Evolutionary conservation across 139 green algal genomes (phyloP).

Genomic region (Chlorella sorokiniana): DNA sequence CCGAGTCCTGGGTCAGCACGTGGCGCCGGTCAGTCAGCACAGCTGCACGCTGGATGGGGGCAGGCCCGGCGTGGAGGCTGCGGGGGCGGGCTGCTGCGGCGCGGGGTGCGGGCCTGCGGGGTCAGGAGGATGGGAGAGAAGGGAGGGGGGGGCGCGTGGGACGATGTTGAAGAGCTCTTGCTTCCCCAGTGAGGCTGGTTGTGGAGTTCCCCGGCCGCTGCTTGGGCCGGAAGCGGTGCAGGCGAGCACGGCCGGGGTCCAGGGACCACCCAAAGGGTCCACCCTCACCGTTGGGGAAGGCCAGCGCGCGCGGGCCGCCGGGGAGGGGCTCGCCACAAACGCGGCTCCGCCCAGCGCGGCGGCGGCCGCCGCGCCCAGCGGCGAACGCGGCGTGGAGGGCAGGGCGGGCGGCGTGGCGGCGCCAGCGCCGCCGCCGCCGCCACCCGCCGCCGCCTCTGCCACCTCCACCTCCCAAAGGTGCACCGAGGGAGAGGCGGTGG

Average conservation of each 20-base stretch:
- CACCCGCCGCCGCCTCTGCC: not conserved
- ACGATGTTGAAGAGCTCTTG: too few species aligned
- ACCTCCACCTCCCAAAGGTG: slow-evolving; percentile 18
- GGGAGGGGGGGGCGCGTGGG: not conserved
- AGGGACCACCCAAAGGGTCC: not conserved
- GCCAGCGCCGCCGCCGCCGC: not conserved
- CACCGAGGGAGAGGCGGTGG: slow-evolving; percentile 59
- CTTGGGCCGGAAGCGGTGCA: too few species aligned
- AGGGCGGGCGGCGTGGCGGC: not conserved
- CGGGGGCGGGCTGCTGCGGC: slow-evolving; percentile 23
- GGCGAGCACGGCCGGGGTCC: too few species aligned
- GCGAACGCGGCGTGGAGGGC: slow-evolving; percentile 2
- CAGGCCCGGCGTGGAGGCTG: slow-evolving; percentile 7
- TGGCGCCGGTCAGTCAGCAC: slow-evolving; percentile 70
- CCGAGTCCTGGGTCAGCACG: slow-evolving; percentile 71
- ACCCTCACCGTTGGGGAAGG: slow-evolving; percentile 9
- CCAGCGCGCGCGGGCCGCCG: slow-evolving; percentile 16
- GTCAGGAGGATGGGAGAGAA: not conserved
- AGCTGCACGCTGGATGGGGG: slow-evolving; percentile 34
- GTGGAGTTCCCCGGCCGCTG: too few species aligned
- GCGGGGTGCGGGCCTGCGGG: slow-evolving; percentile 1
- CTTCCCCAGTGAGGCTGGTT: too few species aligned
- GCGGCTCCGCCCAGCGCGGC: not conserved
- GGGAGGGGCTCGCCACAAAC: slow-evolving; percentile 30
- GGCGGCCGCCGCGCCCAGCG: not conserved